These are phyloP conservation scores for Mariannaea sp. DNA, from an alignment of 2,329 filamentous ascomycete genomes.

Conservation along the genomic window DNA sequence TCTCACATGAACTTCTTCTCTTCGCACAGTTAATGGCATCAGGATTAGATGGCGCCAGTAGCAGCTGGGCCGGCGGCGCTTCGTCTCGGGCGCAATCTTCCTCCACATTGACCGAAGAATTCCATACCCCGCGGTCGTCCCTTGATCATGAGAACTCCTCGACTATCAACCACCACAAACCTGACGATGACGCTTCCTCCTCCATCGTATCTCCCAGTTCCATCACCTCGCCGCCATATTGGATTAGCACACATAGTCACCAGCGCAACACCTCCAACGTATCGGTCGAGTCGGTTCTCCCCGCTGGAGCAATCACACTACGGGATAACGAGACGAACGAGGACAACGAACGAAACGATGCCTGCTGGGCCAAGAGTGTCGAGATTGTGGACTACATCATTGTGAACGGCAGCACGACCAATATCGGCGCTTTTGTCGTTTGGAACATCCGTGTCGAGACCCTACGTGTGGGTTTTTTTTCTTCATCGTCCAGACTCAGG, in stretches of 20 bases:
- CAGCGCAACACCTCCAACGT: slow-evolving; percentile 48
- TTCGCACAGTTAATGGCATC: slow-evolving; percentile 44
- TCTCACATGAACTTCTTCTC: slow-evolving; percentile 17
- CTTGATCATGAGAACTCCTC: slow-evolving; percentile 26
- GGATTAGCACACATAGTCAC: slow-evolving; percentile 45
- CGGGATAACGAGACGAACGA: slow-evolving; percentile 65
- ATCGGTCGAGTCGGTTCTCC: slow-evolving; percentile 56
- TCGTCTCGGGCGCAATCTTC: slow-evolving; percentile 24
- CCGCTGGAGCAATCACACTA: slow-evolving; percentile 61
- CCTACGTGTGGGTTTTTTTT: slow-evolving; percentile 63
- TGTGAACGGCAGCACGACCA: slow-evolving; percentile 61
- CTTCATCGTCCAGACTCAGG: background rate
- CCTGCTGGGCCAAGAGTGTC: slow-evolving; percentile 69
- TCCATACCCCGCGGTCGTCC: slow-evolving; percentile 37
- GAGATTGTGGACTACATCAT: slow-evolving; percentile 61
- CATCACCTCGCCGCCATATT: slow-evolving; percentile 51
- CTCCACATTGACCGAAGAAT: slow-evolving; percentile 27
- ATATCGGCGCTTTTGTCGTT: slow-evolving; percentile 87
- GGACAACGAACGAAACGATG: slow-evolving; percentile 56
- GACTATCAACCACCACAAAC: slow-evolving; percentile 19
- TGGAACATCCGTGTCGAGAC: slow-evolving; percentile 92
- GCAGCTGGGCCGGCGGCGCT: slow-evolving; percentile 28
- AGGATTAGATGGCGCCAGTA: slow-evolving; percentile 35
- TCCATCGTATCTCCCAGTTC: slow-evolving; percentile 38
- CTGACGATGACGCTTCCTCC: slow-evolving; percentile 31